Evolutionary conservation across 768 basidiomycete genomes (phyloP).

Genomic region (Rhizopogon vinicolor): DNA sequence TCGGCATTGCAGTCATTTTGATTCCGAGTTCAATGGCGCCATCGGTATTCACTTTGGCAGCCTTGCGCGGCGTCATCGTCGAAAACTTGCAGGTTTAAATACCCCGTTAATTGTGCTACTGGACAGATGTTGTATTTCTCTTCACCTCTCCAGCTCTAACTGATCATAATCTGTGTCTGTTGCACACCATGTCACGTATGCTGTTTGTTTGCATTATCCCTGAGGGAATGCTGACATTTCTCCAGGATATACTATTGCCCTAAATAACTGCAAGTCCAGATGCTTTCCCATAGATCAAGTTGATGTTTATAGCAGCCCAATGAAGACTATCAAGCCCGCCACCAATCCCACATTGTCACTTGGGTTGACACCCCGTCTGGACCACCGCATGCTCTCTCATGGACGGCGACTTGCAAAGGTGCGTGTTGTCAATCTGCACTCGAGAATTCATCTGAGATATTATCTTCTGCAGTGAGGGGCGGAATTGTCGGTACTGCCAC

Average conservation of each 20-base stretch:
- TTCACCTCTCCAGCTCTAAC: not conserved
- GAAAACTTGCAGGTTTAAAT: conserved; percentile 16
- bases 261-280: conserved; percentile 44
- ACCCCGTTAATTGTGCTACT: not conserved
- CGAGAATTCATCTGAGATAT: conserved; percentile 1
- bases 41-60: not conserved
- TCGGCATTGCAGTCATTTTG: not conserved
- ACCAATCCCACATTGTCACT: conserved; percentile 28
- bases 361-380: conserved; percentile 40
- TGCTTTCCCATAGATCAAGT: not conserved
- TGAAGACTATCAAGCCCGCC: conserved; percentile 34
- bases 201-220: not conserved
- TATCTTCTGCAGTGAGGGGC: conserved; percentile 36
- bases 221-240: conserved; percentile 6
- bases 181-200: conserved; percentile 8
- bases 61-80: not conserved
- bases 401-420: conserved; percentile 61
- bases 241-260: conserved; percentile 26
- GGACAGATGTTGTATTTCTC: not conserved
- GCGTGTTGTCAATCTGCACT: conserved; percentile 10
- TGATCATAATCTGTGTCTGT: not conserved
- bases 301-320: not conserved
- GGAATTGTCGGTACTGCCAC: conserved; percentile 42
- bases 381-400: conserved; percentile 35
- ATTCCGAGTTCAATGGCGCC: not conserved